Conservation (phyloP, 768 basidiomycete species). For the Sarcodon aspratus region DNA sequence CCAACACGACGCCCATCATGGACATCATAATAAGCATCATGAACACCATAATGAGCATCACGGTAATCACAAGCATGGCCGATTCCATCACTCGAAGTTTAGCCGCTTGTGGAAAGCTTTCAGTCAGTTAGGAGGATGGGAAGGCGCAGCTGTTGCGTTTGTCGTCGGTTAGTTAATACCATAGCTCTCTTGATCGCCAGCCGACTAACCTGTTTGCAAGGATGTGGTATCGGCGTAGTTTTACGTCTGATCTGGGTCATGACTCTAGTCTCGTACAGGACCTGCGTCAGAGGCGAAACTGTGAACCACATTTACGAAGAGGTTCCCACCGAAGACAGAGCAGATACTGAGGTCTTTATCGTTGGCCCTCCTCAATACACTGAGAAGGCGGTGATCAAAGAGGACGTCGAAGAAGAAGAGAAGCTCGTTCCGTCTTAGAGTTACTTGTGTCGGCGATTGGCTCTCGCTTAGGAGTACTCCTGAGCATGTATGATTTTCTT, state of each 20-base stretch:
- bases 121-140: slow-evolving; percentile 68
- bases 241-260: slow-evolving; percentile 75
- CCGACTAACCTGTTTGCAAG: slow-evolving; percentile 19
- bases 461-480: neutral
- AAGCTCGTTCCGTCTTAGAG: neutral
- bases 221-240: slow-evolving; percentile 78
- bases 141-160: slow-evolving; percentile 73
- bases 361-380: slow-evolving; percentile 48
- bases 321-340: slow-evolving; percentile 25
- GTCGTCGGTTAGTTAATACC: slow-evolving; percentile 53
- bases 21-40: neutral
- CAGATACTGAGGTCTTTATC: slow-evolving; percentile 33
- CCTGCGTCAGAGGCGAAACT: slow-evolving; percentile 17
- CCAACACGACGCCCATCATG: neutral
- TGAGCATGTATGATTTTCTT: neutral
- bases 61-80: slow-evolving; percentile 15
- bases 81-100: slow-evolving; percentile 27
- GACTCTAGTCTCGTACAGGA: slow-evolving; percentile 46
- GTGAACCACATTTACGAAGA: slow-evolving; percentile 29
- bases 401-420: neutral
- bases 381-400: slow-evolving; percentile 34
- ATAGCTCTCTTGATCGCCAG: neutral
- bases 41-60: neutral
- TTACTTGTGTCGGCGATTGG: neutral
- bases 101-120: slow-evolving; percentile 54